These are phyloP conservation scores for Sporisorium graminicola DNA, from an alignment of 1,284 basidiomycete genomes.

Conservation along the genomic window DNA sequence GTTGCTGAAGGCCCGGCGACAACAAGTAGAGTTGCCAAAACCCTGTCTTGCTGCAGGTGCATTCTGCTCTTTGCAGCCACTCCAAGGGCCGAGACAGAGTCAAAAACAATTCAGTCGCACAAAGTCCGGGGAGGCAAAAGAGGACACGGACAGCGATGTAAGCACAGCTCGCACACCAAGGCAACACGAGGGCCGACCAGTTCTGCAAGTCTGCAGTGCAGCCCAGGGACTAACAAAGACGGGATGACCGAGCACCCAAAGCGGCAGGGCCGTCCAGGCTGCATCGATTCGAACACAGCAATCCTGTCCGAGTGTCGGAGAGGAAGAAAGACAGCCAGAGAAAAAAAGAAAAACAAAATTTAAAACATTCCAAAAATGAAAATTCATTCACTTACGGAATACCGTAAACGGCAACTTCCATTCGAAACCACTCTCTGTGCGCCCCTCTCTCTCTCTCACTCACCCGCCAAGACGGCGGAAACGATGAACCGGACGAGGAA, in stretches of 20 bases:
- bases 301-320: neutral
- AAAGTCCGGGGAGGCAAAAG: conserved; percentile 30
- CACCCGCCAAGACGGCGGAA: no score
- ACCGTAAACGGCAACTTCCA: no score
- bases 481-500: no score
- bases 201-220: no score
- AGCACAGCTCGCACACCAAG: no score
- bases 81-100: neutral
- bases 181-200: no score
- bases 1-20: neutral
- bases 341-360: neutral
- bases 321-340: neutral
- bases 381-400: no score
- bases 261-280: neutral
- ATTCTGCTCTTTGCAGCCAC: neutral
- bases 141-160: neutral
- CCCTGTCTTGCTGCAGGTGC: conserved; percentile 3
- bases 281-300: conserved; percentile 3
- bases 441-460: no score
- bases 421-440: no score
- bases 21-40: conserved; percentile 2
- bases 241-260: conserved; percentile 2
- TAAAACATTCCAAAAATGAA: neutral
- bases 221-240: neutral
- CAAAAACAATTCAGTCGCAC: conserved; percentile 13